A percentile compares a stretch with the other conserved stretches of the same genome.
phyloP scores from a whole-genome alignment of 2,329 filamentous ascomycete species.

The Xylaria sp. region DNA sequence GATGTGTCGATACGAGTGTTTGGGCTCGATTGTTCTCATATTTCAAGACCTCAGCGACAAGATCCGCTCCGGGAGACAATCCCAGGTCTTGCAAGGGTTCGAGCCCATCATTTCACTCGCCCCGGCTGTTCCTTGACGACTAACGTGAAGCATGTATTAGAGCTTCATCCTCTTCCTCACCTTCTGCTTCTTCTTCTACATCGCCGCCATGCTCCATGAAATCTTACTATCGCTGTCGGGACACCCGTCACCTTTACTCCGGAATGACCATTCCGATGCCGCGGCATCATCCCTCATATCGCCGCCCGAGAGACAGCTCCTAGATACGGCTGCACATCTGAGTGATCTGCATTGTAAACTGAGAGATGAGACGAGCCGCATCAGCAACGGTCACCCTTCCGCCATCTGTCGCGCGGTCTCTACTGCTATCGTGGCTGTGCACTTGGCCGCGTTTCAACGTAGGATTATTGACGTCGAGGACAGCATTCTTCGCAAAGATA shows the following conservation, averaged over 20 bases:
- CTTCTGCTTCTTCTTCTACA: constrained; percentile 20
- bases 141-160: constrained; percentile 29
- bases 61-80: constrained; percentile 52
- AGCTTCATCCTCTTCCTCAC: constrained; percentile 28
- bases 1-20: constrained; percentile 67
- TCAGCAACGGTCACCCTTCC: constrained; percentile 78
- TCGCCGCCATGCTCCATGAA: constrained; percentile 87
- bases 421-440: constrained; percentile 77
- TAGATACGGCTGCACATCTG: constrained; percentile 80
- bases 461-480: constrained; percentile 88
- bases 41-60: constrained; percentile 58
- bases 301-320: constrained; percentile 83
- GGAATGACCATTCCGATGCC: constrained; percentile 60
- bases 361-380: constrained; percentile 71
- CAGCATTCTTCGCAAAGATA: constrained; percentile 79
- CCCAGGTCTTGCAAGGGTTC: constrained; percentile 46
- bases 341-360: constrained; percentile 82
- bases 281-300: constrained; percentile 67
- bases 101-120: constrained; percentile 9
- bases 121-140: constrained; percentile 12
- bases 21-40: constrained; percentile 62
- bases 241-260: constrained; percentile 89
- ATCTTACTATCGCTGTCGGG: constrained; percentile 96
- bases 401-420: constrained; percentile 89
- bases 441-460: constrained; percentile 82